Conservation (phyloP, 2,329 filamentous ascomycete genomes). For the Neopestalotiopsis rosae region DNA sequence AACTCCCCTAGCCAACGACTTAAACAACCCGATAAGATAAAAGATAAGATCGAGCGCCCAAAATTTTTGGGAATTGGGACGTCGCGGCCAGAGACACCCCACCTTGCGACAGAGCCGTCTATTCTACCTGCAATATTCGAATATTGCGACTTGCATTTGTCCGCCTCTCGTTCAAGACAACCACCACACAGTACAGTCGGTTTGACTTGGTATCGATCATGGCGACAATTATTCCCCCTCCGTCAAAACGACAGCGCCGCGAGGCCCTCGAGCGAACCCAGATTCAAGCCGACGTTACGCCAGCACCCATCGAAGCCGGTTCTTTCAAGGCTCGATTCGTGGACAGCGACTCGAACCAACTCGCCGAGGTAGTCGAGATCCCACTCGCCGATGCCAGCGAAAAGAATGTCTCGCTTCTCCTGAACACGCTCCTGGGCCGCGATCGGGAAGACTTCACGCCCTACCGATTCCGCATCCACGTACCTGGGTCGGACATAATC, state of each 20-base stretch:
- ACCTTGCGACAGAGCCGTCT: background rate
- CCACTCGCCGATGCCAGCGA: conserved; percentile 84
- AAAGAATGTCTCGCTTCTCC: conserved; percentile 84
- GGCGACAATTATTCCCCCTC: conserved; percentile 83
- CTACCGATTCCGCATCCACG: conserved; percentile 65
- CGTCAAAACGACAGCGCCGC: conserved; percentile 85
- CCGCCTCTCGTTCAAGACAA: background rate
- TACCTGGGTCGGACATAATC: conserved; percentile 57
- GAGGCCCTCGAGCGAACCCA: conserved; percentile 74
- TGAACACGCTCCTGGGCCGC: conserved; percentile 83
- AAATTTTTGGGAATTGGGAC: conserved; percentile 3
- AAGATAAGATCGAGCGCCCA: conserved; percentile 11
- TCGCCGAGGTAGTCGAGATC: conserved; percentile 74
- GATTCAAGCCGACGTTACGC: conserved; percentile 75
- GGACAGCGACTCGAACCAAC: conserved; percentile 76
- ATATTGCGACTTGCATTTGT: background rate
- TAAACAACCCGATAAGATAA: conserved; percentile 29
- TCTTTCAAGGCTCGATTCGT: conserved; percentile 87
- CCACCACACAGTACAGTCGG: background rate
- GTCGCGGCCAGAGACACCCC: background rate
- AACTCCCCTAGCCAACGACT: background rate
- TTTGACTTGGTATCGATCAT: conserved; percentile 48
- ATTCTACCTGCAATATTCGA: background rate
- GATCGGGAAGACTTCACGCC: conserved; percentile 65
- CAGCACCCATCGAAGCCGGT: conserved; percentile 71